phyloP scores from a whole-genome alignment of 257 asterid genomes.

The Oldenlandia corymbosa region DNA sequence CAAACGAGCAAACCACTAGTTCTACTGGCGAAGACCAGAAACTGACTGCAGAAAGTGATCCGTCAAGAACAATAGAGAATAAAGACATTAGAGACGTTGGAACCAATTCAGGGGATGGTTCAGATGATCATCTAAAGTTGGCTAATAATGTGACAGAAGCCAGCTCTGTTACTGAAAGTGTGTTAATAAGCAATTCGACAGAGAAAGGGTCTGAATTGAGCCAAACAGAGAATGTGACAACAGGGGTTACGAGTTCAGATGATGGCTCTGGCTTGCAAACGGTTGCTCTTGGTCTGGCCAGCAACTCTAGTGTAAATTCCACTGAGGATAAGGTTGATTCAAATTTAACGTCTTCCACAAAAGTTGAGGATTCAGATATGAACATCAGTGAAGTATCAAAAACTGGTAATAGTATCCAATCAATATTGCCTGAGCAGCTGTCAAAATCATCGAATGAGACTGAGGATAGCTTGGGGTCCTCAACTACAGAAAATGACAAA shows the following conservation, averaged over 20 bases:
- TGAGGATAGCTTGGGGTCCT: conserved; percentile 26
- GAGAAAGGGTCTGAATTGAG: conserved; percentile 22
- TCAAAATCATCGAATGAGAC: conserved; percentile 21
- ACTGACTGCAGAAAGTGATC: conserved; percentile 23
- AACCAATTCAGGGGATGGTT: conserved; percentile 14
- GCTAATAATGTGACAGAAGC: conserved; percentile 29
- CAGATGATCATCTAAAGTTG: conserved; percentile 18
- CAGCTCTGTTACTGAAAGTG: conserved; percentile 18
- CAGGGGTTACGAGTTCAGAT: conserved; percentile 17
- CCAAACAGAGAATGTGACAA: conserved; percentile 18
- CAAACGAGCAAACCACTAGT: conserved; percentile 22
- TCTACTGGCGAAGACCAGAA: conserved; percentile 33
- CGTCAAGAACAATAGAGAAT: conserved; percentile 23
- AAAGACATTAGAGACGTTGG: conserved; percentile 25
- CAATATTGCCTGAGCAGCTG: conserved; percentile 25
- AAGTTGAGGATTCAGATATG: conserved; percentile 25
- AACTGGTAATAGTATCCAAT: conserved; percentile 19
- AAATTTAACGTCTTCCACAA: conserved; percentile 20
- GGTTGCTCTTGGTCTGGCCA: conserved; percentile 18
- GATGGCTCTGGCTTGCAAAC: conserved; percentile 22
- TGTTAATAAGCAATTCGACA: conserved; percentile 29
- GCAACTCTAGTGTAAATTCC: conserved; percentile 20
- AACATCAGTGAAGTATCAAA: conserved; percentile 23
- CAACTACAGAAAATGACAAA: conserved; percentile 16
- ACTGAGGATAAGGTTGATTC: conserved; percentile 19